Evolutionary conservation across 352 stramenopile species (phyloP), one percentile per base, ranked within the genome.

Genomic region (Phytopythium cucurbitacearum): DNA sequence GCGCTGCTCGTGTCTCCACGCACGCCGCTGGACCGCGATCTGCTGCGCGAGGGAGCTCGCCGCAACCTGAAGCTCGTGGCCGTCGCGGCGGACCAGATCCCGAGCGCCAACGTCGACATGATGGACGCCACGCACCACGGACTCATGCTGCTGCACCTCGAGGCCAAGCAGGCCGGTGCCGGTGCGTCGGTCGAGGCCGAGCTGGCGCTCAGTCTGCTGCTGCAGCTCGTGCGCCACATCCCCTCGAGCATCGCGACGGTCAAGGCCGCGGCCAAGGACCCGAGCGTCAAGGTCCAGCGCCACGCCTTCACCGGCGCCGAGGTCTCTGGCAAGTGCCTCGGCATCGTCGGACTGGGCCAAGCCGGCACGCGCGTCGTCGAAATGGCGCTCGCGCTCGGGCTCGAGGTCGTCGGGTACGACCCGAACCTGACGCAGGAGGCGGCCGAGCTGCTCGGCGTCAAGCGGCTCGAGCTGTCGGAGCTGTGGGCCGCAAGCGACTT

Each of bases 401-500:
- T 93, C 10, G 42, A 80, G n/a, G 75, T 90, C 9, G 72, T 80
- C 41, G 80, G 74, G 11, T 93, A 76, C 53, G 83, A 93, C 55
- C 83, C 83, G 9, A 90, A 87, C 45, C 48, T 93, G 34, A 87
- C 73, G 42, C 75, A 89, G 32, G 80, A 89, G 52, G 66, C 69
- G 8, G 80, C 80, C 0, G 73, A 73, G 42, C 52, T 73, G 46
- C 71, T 89, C 66, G 80, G 80, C 28, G 75, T 91, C 49, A 87
- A 85, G 56, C 67, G 71, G 39, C 61, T 76, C 3, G 71, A 72
- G 8, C 68, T 93, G 36, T 63, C 80, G 43, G 71, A 89, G 21
- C 59, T 93, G 37, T 93, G 89, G 59, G 52, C 57, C 34, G 64
- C 67, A 37, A 87, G 79, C 40, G 96, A 98, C 77, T 97, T 98